Conservation (phyloP, 345 rosid species). For the Corchorus olitorius region DNA sequence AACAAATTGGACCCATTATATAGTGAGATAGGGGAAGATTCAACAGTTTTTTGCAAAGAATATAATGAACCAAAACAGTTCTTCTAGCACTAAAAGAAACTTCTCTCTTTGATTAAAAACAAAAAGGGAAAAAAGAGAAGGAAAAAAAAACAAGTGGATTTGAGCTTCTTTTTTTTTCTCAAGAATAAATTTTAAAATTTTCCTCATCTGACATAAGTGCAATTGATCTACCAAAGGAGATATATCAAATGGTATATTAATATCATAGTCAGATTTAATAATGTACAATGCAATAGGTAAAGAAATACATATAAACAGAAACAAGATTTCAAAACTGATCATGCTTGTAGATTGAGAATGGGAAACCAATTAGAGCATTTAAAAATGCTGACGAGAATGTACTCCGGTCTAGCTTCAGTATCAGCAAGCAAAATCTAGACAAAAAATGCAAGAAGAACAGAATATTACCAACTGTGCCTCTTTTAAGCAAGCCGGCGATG, state of each 20-base stretch:
- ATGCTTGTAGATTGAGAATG: neutral
- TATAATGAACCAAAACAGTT: neutral
- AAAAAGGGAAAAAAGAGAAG: too few relatives aligned
- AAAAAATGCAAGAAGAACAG: conserved; percentile 8
- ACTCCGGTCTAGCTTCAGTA: neutral
- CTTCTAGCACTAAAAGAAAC: neutral
- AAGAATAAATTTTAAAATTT: neutral
- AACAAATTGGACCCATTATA: neutral
- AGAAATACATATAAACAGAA: conserved; percentile 5
- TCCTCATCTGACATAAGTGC: neutral
- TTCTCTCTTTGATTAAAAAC: neutral
- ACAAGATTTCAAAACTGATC: neutral
- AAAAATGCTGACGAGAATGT: neutral
- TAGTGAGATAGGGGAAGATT: neutral
- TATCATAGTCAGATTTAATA: neutral
- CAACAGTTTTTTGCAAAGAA: neutral
- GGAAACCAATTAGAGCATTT: conserved; percentile 13
- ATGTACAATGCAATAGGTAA: neutral
- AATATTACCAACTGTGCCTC: conserved; percentile 16
- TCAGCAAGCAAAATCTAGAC: neutral
- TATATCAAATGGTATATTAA: neutral
- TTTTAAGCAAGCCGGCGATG: neutral
- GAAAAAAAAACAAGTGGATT: neutral
- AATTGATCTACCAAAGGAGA: neutral
- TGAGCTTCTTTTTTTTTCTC: neutral